These are phyloP conservation scores for Metschnikowia lochheadii DNA, from an alignment of 805 yeast species.

Conservation along the genomic window DNA sequence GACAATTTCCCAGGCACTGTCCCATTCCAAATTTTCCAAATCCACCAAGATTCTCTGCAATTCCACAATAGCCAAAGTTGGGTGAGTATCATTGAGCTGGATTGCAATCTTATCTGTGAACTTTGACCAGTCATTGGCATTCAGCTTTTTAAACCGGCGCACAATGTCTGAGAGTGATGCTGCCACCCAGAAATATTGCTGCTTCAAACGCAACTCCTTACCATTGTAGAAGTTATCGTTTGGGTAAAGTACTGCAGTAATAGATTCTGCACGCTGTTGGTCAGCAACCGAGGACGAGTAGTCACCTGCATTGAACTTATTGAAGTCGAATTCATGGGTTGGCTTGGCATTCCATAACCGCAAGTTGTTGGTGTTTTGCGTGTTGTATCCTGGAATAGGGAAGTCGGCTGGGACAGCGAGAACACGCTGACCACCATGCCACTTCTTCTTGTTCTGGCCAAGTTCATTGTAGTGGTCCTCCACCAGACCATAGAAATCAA, in stretches of 20 bases:
- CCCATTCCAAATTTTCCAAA: constrained; percentile 77
- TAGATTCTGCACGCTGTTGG: constrained; percentile 87
- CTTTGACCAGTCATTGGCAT: constrained; percentile 69
- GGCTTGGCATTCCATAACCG: constrained; percentile 90
- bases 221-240: constrained; percentile 91
- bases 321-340: constrained; percentile 85
- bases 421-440: constrained; percentile 89
- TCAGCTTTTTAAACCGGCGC: constrained; percentile 78
- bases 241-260: constrained; percentile 89
- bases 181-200: constrained; percentile 95
- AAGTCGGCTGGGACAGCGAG: constrained; percentile 87
- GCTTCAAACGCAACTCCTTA: constrained; percentile 87
- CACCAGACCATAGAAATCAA: constrained; percentile 83
- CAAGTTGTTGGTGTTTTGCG: constrained; percentile 79
- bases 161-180: constrained; percentile 90
- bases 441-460: constrained; percentile 55
- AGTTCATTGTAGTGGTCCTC: constrained; percentile 49
- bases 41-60: constrained; percentile 83
- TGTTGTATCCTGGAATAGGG: constrained; percentile 88
- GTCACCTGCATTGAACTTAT: constrained; percentile 88
- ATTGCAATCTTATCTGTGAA: constrained; percentile 85
- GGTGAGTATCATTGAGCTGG: constrained; percentile 93
- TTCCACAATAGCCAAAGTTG: constrained; percentile 87
- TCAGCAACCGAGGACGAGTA: constrained; percentile 77
- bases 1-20: constrained; percentile 80